Conservation (phyloP, 257 asterid genomes). For the Solanum habrochaites region DNA sequence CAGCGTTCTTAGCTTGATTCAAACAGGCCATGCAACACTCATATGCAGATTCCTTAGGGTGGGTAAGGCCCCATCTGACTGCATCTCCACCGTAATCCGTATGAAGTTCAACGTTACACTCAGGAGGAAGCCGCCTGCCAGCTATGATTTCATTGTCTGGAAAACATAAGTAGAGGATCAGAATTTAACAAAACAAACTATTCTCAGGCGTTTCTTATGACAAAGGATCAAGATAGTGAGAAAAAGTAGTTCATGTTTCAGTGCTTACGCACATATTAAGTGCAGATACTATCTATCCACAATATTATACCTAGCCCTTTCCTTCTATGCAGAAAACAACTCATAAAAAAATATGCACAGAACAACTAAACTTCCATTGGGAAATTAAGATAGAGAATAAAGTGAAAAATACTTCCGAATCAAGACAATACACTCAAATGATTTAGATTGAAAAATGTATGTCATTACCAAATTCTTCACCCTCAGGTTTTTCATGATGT, state of each 20-base stretch:
- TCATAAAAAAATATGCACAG: neutral
- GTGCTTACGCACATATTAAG: neutral
- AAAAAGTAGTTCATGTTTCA: neutral
- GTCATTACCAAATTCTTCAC: slow-evolving; percentile 53
- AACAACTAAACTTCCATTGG: neutral
- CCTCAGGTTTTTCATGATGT: slow-evolving; percentile 79
- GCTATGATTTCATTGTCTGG: slow-evolving; percentile 62
- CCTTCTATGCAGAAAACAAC: neutral
- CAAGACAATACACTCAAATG: neutral
- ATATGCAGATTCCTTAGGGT: slow-evolving; percentile 81
- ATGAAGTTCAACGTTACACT: slow-evolving; percentile 68
- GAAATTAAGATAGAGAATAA: neutral
- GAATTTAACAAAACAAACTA: neutral
- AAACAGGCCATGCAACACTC: slow-evolving; percentile 92
- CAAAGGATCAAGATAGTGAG: neutral
- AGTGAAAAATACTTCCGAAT: neutral
- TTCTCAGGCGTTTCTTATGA: neutral
- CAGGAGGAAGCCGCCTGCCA: slow-evolving; percentile 70
- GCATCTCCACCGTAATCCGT: slow-evolving; percentile 80
- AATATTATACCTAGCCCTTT: neutral
- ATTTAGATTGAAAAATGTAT: neutral
- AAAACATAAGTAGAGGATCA: neutral
- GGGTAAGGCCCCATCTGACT: slow-evolving; percentile 86
- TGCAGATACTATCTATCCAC: neutral
- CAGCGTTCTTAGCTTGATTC: slow-evolving; percentile 63